A percentile compares a stretch with the other conserved stretches of the same genome.
Conservation (phyloP, 352 stramenopile genomes). For the Phytopythium cucurbitacearum region DNA sequence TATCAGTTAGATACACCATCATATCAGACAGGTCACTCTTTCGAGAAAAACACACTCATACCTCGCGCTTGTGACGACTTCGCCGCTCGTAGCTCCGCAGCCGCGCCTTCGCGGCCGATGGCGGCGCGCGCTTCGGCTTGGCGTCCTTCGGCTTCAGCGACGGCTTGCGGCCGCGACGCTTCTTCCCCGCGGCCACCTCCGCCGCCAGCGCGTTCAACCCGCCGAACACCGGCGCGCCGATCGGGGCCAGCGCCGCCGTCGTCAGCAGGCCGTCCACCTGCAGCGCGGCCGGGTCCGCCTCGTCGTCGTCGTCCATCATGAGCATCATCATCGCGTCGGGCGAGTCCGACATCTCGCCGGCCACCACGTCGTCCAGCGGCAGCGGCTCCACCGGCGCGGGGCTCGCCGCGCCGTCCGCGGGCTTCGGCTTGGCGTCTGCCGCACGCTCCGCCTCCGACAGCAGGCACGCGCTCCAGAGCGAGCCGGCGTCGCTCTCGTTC, state of each 20-base stretch:
- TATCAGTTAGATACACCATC: neutral
- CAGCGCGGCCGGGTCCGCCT: slow-evolving; percentile 6
- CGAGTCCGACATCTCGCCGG: slow-evolving; percentile 22
- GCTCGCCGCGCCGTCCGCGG: neutral
- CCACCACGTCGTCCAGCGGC: slow-evolving; percentile 17
- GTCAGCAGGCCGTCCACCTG: slow-evolving; percentile 22
- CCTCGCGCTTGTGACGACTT: slow-evolving; percentile 48
- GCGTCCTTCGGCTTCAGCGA: slow-evolving; percentile 24
- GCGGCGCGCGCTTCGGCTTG: slow-evolving; percentile 34
- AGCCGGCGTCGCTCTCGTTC: slow-evolving; percentile 17
- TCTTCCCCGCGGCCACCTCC: slow-evolving; percentile 22
- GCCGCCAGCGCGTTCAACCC: slow-evolving; percentile 6
- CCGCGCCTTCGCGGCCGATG: slow-evolving; percentile 32
- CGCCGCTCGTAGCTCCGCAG: slow-evolving; percentile 51
- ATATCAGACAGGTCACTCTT: neutral
- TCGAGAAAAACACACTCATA: slow-evolving; percentile 6
- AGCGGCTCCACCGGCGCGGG: slow-evolving; percentile 9
- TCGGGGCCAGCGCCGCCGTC: slow-evolving; percentile 14
- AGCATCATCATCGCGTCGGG: slow-evolving; percentile 33
- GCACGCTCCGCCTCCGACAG: slow-evolving; percentile 6
- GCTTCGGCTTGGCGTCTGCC: slow-evolving; percentile 1
- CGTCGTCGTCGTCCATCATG: slow-evolving; percentile 19
- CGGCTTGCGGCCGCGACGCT: slow-evolving; percentile 36
- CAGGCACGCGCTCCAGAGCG: slow-evolving; percentile 26
- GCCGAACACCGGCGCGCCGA: slow-evolving; percentile 4